Conservation (phyloP, 73 alveolate species). For the Blepharisma stoltei region DNA sequence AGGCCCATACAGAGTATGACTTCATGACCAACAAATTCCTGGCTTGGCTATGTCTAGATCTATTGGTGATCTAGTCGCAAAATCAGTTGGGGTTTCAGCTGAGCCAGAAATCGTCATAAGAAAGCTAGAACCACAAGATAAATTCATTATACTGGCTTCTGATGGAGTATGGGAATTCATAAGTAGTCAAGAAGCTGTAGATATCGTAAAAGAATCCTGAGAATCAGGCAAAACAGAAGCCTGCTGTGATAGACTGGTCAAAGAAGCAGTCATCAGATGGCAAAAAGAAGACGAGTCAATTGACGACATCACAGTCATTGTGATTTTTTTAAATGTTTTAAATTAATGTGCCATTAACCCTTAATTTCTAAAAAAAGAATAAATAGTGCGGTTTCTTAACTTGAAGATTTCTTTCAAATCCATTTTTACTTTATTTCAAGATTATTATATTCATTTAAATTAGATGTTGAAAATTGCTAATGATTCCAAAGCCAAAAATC, state of each 20-base stretch:
- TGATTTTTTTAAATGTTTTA: constrained; percentile 35
- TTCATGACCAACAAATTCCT: constrained; percentile 66
- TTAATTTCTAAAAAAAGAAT: too few species aligned
- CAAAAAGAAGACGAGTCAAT: constrained; percentile 41
- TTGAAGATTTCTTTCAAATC: too few species aligned
- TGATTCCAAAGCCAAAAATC: too few species aligned
- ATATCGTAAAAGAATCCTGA: neutral
- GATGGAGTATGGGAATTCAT: constrained; percentile 84
- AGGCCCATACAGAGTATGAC: constrained; percentile 80
- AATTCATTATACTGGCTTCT: constrained; percentile 63
- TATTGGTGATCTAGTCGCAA: constrained; percentile 89
- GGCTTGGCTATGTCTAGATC: constrained; percentile 98
- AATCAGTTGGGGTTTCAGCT: constrained; percentile 80
- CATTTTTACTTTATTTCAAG: too few species aligned
- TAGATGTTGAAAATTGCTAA: too few species aligned
- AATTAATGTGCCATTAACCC: too few species aligned
- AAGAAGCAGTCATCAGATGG: constrained; percentile 44
- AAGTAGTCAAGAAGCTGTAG: constrained; percentile 33
- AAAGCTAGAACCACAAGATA: constrained; percentile 35
- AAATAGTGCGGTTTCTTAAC: too few species aligned
- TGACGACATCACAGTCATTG: constrained; percentile 52
- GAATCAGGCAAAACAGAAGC: constrained; percentile 57
- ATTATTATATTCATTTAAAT: too few species aligned
- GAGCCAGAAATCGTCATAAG: constrained; percentile 54
- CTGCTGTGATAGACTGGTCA: constrained; percentile 42